These are phyloP conservation scores for Jacaranda mimosifolia DNA, from an alignment of 257 asterid genomes.

Conservation along the genomic window DNA sequence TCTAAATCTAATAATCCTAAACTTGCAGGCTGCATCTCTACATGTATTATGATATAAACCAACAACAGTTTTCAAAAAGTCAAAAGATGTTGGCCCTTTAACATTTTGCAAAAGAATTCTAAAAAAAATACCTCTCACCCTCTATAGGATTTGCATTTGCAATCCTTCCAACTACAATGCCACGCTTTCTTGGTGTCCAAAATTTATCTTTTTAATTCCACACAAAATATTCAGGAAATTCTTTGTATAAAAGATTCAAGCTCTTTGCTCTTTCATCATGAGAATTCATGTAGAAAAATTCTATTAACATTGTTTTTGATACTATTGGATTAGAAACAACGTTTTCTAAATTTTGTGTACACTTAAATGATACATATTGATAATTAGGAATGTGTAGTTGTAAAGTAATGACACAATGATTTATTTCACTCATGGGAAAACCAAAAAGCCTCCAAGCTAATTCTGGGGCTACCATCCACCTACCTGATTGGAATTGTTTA, in stretches of 20 bases:
- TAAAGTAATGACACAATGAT: neutral
- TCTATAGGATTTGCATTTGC: neutral
- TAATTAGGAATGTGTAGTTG: too few relatives aligned
- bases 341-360: too few relatives aligned
- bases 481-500: neutral
- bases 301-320: too few relatives aligned
- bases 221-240: neutral
- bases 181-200: neutral
- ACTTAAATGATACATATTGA: too few relatives aligned
- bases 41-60: neutral
- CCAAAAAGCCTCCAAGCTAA: neutral
- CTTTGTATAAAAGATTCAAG: neutral
- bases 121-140: neutral
- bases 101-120: neutral
- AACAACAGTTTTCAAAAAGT: neutral
- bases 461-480: neutral
- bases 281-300: neutral
- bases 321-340: too few relatives aligned
- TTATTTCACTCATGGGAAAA: neutral
- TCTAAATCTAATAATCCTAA: too few relatives aligned
- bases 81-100: neutral
- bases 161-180: neutral
- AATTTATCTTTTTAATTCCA: neutral
- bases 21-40: neutral
- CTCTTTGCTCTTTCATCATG: neutral